Percentiles rank a stretch among this genome's conserved stretches.
These are phyloP conservation scores for Diutina neorugosa DNA, from an alignment of 1,139 yeast species.

Conservation along the genomic window DNA sequence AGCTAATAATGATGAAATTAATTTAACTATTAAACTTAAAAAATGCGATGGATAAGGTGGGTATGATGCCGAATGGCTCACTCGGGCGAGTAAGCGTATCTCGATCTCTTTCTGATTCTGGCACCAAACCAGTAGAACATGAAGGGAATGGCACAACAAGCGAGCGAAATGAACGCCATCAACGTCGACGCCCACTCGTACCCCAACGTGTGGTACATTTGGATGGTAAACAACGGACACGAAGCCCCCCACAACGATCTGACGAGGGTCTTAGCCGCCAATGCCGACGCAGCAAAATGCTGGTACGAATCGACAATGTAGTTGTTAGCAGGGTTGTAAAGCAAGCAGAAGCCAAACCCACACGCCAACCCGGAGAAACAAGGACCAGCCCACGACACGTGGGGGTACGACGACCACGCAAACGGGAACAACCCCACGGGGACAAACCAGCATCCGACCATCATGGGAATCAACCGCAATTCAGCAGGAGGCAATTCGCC, in stretches of 20 bases:
- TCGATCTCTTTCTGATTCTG: conserved; percentile 37
- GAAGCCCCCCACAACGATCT: conserved; percentile 66
- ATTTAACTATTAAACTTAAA: neutral
- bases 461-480: conserved; percentile 49
- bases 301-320: conserved; percentile 63
- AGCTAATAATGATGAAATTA: no score
- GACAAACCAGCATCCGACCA: conserved; percentile 49
- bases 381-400: conserved; percentile 54
- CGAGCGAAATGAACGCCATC: conserved; percentile 52
- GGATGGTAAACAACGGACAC: conserved; percentile 64
- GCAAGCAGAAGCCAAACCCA: conserved; percentile 48
- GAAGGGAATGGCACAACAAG: conserved; percentile 52
- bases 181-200: conserved; percentile 61
- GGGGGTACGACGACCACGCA: conserved; percentile 53
- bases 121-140: conserved; percentile 43
- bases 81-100: conserved; percentile 29
- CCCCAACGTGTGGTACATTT: conserved; percentile 63
- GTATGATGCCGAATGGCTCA: neutral
- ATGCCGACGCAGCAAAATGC: conserved; percentile 59
- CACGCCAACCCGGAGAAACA: conserved; percentile 45
- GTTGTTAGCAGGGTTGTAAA: conserved; percentile 59
- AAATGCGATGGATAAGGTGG: neutral
- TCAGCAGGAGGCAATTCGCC: conserved; percentile 54
- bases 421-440: conserved; percentile 45
- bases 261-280: conserved; percentile 56